A percentile compares a stretch with the other conserved stretches of the same genome.
Conservation (phyloP, 306 rosid genomes). For the Mimosa pudica region DNA sequence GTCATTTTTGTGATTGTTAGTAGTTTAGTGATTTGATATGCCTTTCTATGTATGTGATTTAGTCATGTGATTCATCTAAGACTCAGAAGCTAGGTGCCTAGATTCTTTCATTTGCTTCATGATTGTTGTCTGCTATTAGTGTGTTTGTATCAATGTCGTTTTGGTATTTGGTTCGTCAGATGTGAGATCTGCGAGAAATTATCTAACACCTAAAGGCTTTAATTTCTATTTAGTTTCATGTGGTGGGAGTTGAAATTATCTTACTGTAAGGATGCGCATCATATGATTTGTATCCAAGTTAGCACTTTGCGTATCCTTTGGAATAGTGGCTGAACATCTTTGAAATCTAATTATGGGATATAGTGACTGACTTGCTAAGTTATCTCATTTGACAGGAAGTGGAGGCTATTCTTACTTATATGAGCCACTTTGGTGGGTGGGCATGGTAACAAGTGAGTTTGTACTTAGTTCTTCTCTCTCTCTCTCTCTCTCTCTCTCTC, state of each 20-base stretch:
- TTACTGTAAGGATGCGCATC: slow-evolving; percentile 10
- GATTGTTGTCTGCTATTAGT: background rate
- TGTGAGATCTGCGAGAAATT: background rate
- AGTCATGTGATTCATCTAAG: slow-evolving; percentile 12
- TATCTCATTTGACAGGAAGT: slow-evolving; percentile 61
- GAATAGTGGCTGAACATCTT: background rate
- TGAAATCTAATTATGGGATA: background rate
- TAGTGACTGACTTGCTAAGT: slow-evolving; percentile 36
- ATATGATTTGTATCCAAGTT: slow-evolving; percentile 9
- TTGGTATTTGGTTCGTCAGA: slow-evolving; percentile 10
- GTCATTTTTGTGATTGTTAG: too few species aligned
- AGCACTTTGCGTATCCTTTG: slow-evolving; percentile 15
- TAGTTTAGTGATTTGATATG: too few species aligned
- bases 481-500: too few species aligned
- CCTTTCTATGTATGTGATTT: too few species aligned
- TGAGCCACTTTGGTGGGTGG: slow-evolving; percentile 99
- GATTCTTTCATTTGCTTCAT: slow-evolving; percentile 14
- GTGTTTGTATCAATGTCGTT: background rate
- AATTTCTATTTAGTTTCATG: slow-evolving; percentile 1
- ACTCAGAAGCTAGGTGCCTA: background rate
- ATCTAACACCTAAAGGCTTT: slow-evolving; percentile 18
- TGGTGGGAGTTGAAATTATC: background rate
- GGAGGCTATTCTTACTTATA: slow-evolving; percentile 99
- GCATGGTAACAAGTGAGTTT: slow-evolving; percentile 98
- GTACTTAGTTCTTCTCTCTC: slow-evolving; percentile 4